phyloP scores from a whole-genome alignment of 352 stramenopile genomes.

The Pythium insidiosum region DNA sequence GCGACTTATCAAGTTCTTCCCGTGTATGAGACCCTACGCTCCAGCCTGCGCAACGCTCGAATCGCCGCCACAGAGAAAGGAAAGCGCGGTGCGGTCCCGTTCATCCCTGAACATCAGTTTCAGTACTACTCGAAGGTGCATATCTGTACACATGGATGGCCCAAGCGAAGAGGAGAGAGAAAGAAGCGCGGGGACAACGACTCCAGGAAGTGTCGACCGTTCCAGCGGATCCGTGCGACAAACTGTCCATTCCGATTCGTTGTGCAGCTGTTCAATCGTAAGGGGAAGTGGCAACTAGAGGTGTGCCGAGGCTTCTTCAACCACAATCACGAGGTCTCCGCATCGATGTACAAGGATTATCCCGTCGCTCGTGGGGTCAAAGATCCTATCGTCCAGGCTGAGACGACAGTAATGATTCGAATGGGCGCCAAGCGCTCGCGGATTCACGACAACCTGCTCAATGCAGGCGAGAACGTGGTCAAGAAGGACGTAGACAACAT shows the following conservation, averaged over 20 bases:
- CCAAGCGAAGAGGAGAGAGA: not conserved
- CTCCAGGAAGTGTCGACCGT: not conserved
- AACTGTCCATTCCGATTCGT: too few relatives aligned
- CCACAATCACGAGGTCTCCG: not conserved
- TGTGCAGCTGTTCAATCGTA: not conserved
- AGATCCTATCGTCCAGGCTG: not conserved
- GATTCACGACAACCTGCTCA: slow-evolving; percentile 1
- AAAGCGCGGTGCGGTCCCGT: too few relatives aligned
- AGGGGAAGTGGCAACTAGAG: not conserved
- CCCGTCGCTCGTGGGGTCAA: too few relatives aligned
- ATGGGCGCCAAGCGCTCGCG: not conserved
- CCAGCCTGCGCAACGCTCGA: too few relatives aligned
- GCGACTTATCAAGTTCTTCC: too few relatives aligned
- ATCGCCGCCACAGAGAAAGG: too few relatives aligned
- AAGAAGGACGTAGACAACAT: slow-evolving; percentile 6
- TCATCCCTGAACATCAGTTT: too few relatives aligned
- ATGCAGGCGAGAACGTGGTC: not conserved
- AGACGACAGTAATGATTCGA: not conserved
- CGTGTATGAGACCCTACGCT: too few relatives aligned
- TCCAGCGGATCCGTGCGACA: not conserved
- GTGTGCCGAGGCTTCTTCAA: not conserved
- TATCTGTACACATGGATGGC: slow-evolving; percentile 2
- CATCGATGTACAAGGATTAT: not conserved
- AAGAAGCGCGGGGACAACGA: too few relatives aligned
- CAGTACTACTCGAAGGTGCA: not conserved